A percentile compares a stretch with the other conserved stretches of the same genome.
Evolutionary conservation across 805 yeast species (phyloP).

Genomic region (Yarrowia keelungensis): DNA sequence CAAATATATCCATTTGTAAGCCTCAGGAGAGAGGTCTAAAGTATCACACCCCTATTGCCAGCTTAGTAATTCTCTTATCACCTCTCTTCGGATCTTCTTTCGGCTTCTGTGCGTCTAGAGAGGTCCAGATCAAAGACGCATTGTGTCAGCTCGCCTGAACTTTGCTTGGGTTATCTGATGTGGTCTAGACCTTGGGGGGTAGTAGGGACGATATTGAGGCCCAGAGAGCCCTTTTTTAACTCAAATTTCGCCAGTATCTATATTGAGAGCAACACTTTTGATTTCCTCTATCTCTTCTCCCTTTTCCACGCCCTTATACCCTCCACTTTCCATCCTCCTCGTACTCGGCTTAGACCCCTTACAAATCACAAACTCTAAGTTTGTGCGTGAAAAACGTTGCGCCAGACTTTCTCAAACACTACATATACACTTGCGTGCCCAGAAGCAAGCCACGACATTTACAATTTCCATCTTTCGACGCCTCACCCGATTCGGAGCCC

Average conservation of each 20-base stretch:
- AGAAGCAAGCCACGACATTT: constrained; percentile 17
- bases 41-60: no score
- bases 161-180: constrained; percentile 34
- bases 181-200: constrained; percentile 16
- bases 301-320: no score
- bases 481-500: constrained; percentile 35
- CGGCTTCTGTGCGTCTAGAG: constrained; percentile 33
- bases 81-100: constrained; percentile 3
- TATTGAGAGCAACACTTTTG: not conserved
- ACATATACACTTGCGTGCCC: constrained; percentile 35
- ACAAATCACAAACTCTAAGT: constrained; percentile 23
- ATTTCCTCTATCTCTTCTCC: no score
- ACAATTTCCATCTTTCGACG: constrained; percentile 34
- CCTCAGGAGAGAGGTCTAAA: no score
- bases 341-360: constrained; percentile 19
- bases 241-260: not conserved
- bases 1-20: no score
- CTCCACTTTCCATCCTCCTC: not conserved
- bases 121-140: constrained; percentile 16
- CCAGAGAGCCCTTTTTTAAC: no score
- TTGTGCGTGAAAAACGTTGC: constrained; percentile 36
- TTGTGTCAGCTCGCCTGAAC: constrained; percentile 23
- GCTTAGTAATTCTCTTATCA: constrained; percentile 5
- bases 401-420: constrained; percentile 26
- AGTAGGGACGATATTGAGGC: no score